Base-by-base conservation (phyloP, 208 protist species). In the Acanthamoeba triangularis region DNA sequence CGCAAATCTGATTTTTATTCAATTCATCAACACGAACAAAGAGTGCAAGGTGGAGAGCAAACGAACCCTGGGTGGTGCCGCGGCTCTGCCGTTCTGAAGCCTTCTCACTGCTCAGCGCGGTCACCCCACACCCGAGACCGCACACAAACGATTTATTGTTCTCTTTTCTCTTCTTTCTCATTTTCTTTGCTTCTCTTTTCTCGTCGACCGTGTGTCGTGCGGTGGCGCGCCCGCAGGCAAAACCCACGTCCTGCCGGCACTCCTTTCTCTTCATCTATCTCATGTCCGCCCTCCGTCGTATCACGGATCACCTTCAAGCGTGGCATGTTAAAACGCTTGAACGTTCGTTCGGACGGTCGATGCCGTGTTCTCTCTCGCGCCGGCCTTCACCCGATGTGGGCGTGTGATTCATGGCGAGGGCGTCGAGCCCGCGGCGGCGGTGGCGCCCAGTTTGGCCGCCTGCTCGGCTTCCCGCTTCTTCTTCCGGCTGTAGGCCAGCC, bases 381-480 rank as follows among this genome's bases (percentile, higher is more conserved):
- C 1, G 2, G 10, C 18, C 16, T 23, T 20, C 11, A 4, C 52
- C 16, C 18, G 59, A 76, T 76, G 67, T 41, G 30, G n/a, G 33
- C 67, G 0, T 76, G 35, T 41, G 67, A 41, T 76, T 76, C 35
- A 65, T 65, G 59, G 59, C 23, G 59, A 23, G 14, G 59, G 59
- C 6, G 23, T 65, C 25, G 59, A 65, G 14, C 16, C 59, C 20
- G 59, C 20, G 23, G 59, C 23, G 59, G 23, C 33, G 33, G 67
- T 16, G 18, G 67, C 28, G 67, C 23, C 37, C 20, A 52, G 72
- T 23, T 80, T 80, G 37, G 72, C 72, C 41, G 72, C 72, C 37
- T 80, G 80, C 52, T 88, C 80, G 47, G 80, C 80, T 23, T 88
- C 80, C 14, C 80, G 80, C 49, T 88, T 88, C 80, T 88, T 88